phyloP scores from a whole-genome alignment of 2,329 filamentous ascomycete genomes.

The Juglanconis sp. region DNA sequence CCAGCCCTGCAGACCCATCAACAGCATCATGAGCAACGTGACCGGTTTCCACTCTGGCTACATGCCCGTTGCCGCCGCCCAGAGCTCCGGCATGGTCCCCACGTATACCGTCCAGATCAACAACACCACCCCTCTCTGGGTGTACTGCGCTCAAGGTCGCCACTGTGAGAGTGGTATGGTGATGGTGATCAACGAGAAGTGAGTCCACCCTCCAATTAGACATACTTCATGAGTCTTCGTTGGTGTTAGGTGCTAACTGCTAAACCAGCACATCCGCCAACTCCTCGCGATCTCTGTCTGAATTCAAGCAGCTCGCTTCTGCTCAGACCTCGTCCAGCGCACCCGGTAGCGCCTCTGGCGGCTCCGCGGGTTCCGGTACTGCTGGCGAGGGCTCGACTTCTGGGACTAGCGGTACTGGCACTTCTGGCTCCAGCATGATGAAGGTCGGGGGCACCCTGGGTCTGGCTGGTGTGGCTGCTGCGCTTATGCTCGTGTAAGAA shows the following conservation, averaged over 20 bases:
- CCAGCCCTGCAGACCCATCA: slow-evolving; percentile 63
- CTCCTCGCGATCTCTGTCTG: slow-evolving; percentile 46
- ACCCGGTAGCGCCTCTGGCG: slow-evolving; percentile 22
- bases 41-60: slow-evolving; percentile 66
- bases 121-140: slow-evolving; percentile 69
- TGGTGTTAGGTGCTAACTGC: neutral
- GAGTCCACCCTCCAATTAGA: slow-evolving; percentile 29
- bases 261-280: slow-evolving; percentile 45
- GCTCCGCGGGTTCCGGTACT: slow-evolving; percentile 21
- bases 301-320: slow-evolving; percentile 43
- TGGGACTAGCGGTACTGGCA: slow-evolving; percentile 17
- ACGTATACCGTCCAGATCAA: slow-evolving; percentile 71
- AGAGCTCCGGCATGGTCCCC: slow-evolving; percentile 49
- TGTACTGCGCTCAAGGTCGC: slow-evolving; percentile 71
- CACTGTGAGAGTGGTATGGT: slow-evolving; percentile 76
- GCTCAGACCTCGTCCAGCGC: slow-evolving; percentile 18
- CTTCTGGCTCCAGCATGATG: slow-evolving; percentile 30
- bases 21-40: slow-evolving; percentile 44
- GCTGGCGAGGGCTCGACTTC: slow-evolving; percentile 13
- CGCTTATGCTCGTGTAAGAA: slow-evolving; percentile 40
- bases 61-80: slow-evolving; percentile 57
- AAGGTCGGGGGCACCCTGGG: slow-evolving; percentile 38
- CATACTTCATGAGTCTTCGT: neutral
- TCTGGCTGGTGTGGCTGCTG: slow-evolving; percentile 39
- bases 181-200: slow-evolving; percentile 75